Base-by-base conservation (phyloP, 352 stramenopile species). In the Globisporangium acanthophoron region DNA sequence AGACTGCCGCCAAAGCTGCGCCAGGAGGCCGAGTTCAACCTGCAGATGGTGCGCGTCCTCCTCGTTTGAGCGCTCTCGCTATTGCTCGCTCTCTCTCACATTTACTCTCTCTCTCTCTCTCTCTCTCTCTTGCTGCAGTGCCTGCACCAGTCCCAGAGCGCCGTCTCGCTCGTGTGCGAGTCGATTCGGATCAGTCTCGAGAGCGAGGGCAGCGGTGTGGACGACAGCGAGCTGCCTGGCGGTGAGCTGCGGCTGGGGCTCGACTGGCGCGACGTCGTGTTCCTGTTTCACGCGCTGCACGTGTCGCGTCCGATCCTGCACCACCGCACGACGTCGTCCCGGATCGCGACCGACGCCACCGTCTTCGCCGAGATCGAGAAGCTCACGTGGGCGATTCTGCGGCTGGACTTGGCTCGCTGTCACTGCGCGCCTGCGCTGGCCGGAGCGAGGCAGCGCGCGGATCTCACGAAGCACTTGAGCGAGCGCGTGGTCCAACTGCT, bases 301-400 rank as follows among this genome's bases (percentile, higher is more conserved):
- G 76, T 82, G 12, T 92, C 83, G 12, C 90, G 88, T 18, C 85
- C 85, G 9, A 74, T 95, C 57, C 70, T 95, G 20, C 76, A 91
- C 44, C 85, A 90, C 46, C 78, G 75, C 52, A 74, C 65, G 21
- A 79, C 73, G 7, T 84, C 71, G 16, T 74, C 72, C 39, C 76
- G 76, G 7, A 64, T 86, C 16, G 71, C 76, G 20, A 81, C 73
- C 5, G 76, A 87, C 54, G 71, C 70, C 7, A 64, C 60, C 0
- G 54, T 84, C 3, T 89, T 75, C 51, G 63, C 57, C 56, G 67
- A 78, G 31, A 82, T 73, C 33, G 69, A 89, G 35, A 44, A 62
- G 12, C 66, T 91, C 5, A 68, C 65, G 27, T 78, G 67, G 57
- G 11, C 27, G n/a, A 54, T 76, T 12, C 59, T 69, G 20, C 45